Evolutionary conservation across 1,284 basidiomycete species (phyloP), one percentile per base, ranked within the genome.

Genomic region (Cronartium ribicola): DNA sequence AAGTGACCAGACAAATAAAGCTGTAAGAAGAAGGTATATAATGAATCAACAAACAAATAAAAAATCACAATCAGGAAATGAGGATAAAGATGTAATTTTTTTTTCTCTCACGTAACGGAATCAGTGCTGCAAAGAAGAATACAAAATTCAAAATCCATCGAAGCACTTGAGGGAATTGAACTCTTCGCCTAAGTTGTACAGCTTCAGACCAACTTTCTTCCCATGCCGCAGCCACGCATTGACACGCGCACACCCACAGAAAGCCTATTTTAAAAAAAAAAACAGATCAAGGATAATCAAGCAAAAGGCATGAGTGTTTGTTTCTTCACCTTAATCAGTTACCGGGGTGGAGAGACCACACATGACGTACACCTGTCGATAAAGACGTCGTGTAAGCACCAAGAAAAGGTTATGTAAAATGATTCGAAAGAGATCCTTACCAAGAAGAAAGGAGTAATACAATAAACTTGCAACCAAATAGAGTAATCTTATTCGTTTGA

Each of bases 401-500:
- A 17, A 46, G 8, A 46, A 8, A 8, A 17, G 20, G 20, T 11
- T 20, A 13, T 51, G 14, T 13, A 11, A 51, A 3, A 51, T 51
- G n/a, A n/a, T 20, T 20, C 14, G 20, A 13, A 51, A 51, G 20
- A 17, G 17, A 51, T 3, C 29, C 68, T 46, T 10, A 70, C 68
- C 68, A 70, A 63, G 68, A 70, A 29, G 57, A 37, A 37, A 46
- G 41, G n/a, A 70, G 46, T 36, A 70, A 44, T 11, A 70, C 68
- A 43, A 70, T 39, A 48, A 70, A 70, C 63, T 70, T 70, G 51
- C 68, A 70, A 36, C 43, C 68, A 37, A 70, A 62, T n/a, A 70
- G 41, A 14, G 68, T 59, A 5, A 62, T 44, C 39, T 63, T 70
- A 39, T 70, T 55, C 36, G 60, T 62, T 36, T 62, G 20, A 48